Percentiles rank a stretch among this genome's conserved stretches.
These are phyloP conservation scores for Yamadazyma blattariae DNA, from an alignment of 1,139 yeast species.

Conservation along the genomic window DNA sequence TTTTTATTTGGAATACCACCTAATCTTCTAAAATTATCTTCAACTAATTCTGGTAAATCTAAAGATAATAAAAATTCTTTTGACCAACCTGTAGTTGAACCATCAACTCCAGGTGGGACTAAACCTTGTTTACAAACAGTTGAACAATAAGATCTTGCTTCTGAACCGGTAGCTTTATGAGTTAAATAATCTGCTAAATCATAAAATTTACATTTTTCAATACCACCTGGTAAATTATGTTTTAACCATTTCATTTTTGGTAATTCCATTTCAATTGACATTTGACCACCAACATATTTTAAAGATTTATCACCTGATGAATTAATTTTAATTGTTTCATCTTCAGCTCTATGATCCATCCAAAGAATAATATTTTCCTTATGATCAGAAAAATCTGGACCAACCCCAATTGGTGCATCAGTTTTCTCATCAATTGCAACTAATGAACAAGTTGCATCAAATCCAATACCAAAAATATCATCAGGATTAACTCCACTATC, in stretches of 20 bases:
- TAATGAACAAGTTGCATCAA: constrained; percentile 95
- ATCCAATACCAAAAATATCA: constrained; percentile 81
- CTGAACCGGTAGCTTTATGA: constrained; percentile 83
- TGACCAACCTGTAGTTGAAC: constrained; percentile 87
- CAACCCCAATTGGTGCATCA: constrained; percentile 80
- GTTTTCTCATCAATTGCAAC: constrained; percentile 69
- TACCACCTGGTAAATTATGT: constrained; percentile 70
- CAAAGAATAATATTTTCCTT: constrained; percentile 85
- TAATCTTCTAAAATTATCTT: constrained; percentile 69
- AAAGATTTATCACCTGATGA: constrained; percentile 74
- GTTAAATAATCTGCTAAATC: constrained; percentile 91
- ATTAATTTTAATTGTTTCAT: constrained; percentile 80
- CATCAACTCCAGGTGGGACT: constrained; percentile 88
- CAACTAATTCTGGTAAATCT: constrained; percentile 74
- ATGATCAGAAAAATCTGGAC: constrained; percentile 76
- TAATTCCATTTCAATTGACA: constrained; percentile 97
- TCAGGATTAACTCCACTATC: constrained; percentile 72
- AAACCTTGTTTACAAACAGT: constrained; percentile 95
- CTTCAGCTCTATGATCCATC: constrained; percentile 98
- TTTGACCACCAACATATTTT: constrained; percentile 93
- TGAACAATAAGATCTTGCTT: constrained; percentile 84
- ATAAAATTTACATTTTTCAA: constrained; percentile 74
- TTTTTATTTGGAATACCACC: constrained; percentile 81
- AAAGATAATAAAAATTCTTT: constrained; percentile 64
- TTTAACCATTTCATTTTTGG: constrained; percentile 98